Evolutionary conservation across 2,329 filamentous ascomycete species (phyloP).

Genomic region (Corinectria fuckeliana): DNA sequence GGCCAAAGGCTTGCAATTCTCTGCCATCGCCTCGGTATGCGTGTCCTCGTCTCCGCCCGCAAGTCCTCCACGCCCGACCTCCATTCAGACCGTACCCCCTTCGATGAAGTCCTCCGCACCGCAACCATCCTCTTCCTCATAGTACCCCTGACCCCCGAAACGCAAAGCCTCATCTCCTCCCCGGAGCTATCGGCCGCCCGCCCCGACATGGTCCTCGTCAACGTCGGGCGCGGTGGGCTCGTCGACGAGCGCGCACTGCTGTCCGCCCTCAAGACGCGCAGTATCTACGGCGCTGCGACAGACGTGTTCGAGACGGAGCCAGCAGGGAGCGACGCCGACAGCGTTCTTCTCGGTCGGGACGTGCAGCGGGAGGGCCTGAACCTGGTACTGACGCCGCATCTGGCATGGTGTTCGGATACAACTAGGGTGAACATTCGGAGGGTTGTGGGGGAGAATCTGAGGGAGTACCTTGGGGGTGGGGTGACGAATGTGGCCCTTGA

Average conservation of each 20-base stretch:
- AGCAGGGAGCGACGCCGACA: slow-evolving; percentile 24
- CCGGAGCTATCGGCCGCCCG: not conserved
- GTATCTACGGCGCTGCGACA: not conserved
- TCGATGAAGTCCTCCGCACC: slow-evolving; percentile 5
- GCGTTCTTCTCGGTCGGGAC: not conserved
- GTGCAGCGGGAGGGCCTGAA: not conserved
- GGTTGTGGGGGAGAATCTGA: too few relatives aligned
- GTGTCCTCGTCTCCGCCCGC: not conserved
- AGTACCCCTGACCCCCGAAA: not conserved
- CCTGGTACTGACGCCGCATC: slow-evolving; percentile 7
- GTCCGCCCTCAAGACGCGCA: not conserved
- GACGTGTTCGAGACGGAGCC: slow-evolving; percentile 39
- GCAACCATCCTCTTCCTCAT: too few relatives aligned
- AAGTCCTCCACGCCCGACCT: not conserved
- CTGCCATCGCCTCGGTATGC: slow-evolving; percentile 2
- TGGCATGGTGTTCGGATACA: too few relatives aligned
- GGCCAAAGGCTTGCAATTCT: not conserved
- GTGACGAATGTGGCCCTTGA: too few relatives aligned
- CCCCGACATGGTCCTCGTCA: not conserved
- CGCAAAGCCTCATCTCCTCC: not conserved
- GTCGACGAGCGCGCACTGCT: slow-evolving; percentile 1
- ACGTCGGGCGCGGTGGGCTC: slow-evolving; percentile 3
- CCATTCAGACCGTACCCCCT: not conserved
- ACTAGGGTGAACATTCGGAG: too few relatives aligned
- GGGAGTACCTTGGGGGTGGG: too few relatives aligned